phyloP scores from a whole-genome alignment of 495 filamentous ascomycete species.

The Pyronema omphalodes region DNA sequence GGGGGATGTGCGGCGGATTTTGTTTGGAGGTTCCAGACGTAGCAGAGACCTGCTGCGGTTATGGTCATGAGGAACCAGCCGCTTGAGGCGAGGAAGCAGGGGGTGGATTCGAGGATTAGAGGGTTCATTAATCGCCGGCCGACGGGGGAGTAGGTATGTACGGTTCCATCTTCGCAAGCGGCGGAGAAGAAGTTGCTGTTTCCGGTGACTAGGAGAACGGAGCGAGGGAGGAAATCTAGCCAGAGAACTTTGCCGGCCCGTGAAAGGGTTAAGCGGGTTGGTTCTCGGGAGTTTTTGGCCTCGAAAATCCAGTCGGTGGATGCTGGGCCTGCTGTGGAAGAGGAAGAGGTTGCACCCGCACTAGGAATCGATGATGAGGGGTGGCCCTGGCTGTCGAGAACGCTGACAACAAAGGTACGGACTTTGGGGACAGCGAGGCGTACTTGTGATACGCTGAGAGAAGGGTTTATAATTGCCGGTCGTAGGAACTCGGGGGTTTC shows the following conservation, averaged over 20 bases:
- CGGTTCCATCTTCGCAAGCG: constrained; percentile 80
- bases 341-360: constrained; percentile 27
- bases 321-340: constrained; percentile 29
- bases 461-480: constrained; percentile 68
- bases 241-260: constrained; percentile 73
- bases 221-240: constrained; percentile 78
- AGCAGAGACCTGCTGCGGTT: constrained; percentile 68
- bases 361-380: constrained; percentile 15
- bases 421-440: constrained; percentile 79
- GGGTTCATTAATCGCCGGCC: constrained; percentile 70
- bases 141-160: constrained; percentile 90
- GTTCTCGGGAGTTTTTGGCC: constrained; percentile 56
- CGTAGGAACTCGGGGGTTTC: constrained; percentile 73
- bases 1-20: constrained; percentile 73
- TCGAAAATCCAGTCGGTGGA: constrained; percentile 43
- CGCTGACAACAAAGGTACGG: constrained; percentile 55
- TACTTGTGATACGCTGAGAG: constrained; percentile 63
- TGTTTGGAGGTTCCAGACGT: constrained; percentile 87
- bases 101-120: constrained; percentile 74
- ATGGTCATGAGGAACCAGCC: constrained; percentile 81
- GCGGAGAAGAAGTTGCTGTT: constrained; percentile 82
- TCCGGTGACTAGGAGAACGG: constrained; percentile 70
- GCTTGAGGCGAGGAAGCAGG: constrained; percentile 78
- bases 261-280: constrained; percentile 60
- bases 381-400: constrained; percentile 33